Conservation (phyloP, 441 rosid species). For the Erodium texanum region DNA sequence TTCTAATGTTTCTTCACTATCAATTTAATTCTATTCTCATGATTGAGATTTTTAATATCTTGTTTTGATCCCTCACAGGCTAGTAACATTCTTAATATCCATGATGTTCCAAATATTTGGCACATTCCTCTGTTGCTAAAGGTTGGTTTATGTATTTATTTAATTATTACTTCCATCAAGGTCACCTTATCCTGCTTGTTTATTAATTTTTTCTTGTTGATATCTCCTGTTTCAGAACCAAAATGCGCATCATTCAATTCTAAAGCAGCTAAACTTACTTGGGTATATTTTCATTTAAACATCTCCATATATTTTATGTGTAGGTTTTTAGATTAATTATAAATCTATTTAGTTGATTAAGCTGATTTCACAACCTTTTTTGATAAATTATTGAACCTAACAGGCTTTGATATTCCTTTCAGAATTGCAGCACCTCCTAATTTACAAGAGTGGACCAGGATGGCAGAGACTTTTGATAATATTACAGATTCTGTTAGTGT, state of each 20-base stretch:
- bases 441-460: conserved; percentile 50
- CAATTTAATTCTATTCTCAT: conserved; percentile 10
- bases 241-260: conserved; percentile 55
- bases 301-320: conserved; percentile 8
- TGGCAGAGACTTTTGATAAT: conserved; percentile 62
- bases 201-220: conserved; percentile 14
- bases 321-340: no score
- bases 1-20: conserved; percentile 13
- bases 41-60: conserved; percentile 16
- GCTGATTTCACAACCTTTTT: no score
- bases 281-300: conserved; percentile 33
- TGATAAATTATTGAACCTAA: no score
- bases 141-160: conserved; percentile 34
- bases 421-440: conserved; percentile 51
- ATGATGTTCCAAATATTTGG: conserved; percentile 78
- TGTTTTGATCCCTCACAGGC: conserved; percentile 30
- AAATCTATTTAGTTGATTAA: no score
- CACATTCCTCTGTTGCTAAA: conserved; percentile 62
- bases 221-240: conserved; percentile 43
- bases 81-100: conserved; percentile 58
- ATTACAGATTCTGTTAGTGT: conserved; percentile 36
- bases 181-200: conserved; percentile 10
- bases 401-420: conserved; percentile 22
- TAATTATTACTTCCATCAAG: conserved; percentile 14
- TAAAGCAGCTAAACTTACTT: conserved; percentile 45